Base-by-base conservation (phyloP, 2,329 filamentous ascomycete genomes). In the Diaporthe vaccinii region DNA sequence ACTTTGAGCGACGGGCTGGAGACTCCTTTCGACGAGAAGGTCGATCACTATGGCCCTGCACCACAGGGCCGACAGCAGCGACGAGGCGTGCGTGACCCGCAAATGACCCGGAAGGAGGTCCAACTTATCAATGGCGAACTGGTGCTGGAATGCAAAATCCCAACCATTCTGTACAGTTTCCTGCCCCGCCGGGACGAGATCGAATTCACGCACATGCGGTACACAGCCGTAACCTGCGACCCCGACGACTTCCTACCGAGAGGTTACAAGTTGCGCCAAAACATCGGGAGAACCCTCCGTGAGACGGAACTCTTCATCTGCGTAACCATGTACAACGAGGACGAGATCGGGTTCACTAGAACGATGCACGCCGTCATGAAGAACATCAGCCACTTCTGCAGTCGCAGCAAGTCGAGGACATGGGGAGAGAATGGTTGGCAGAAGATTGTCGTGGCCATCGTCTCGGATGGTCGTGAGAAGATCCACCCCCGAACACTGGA, bases 351-450 rank as follows among this genome's bases (percentile, higher is more conserved):
- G 82, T 99, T 99, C 80, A 98, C 97, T 9, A 92, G 97, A 62
- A 99, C 97, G 0, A 98, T 99, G 96, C 95, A 98, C 83, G 97
- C 96, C 73, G 95, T 99, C 74, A 98, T 99, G 94, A 95, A 97
- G 84, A 99, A 99, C 83, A 96, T 99, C 80, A 92, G 94, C 20
- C 97, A 98, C 83, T 98, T 99, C 85, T 99, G 97, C 87, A 95
- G 93, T 28, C 93, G 97, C 72, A 94, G 93, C 73, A 96, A 97
- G 83, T 98, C 95, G 8, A 91, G 97, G 75, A 98, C 96, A 0
- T 99, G 97, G 97, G 97, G 97, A 53, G 97, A 98, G 79, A 92
- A 95, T 72, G 97, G 97, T 6, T 99, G 97, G 97, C 95, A 99
- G 85, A 99, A 99, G 87, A 98, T 99, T 81, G 97, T 99, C 0